Evolutionary conservation across 768 basidiomycete species (phyloP).

Genomic region (Phylloporus sp.): DNA sequence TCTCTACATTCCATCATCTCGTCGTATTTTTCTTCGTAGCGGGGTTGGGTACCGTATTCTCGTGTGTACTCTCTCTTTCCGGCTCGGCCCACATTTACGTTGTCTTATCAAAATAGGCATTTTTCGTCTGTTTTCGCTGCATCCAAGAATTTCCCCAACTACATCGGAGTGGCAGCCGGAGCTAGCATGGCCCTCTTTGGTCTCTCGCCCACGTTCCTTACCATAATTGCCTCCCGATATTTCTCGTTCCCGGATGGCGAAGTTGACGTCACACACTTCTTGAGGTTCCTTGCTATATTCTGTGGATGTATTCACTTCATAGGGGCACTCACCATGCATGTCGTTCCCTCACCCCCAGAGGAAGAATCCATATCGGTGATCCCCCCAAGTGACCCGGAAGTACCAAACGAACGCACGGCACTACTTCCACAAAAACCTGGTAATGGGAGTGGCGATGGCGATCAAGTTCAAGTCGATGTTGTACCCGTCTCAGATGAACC

Average conservation of each 20-base stretch:
- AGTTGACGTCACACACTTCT: constrained; percentile 47
- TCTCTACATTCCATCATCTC: constrained; percentile 48
- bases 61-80: constrained; percentile 45
- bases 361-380: background rate
- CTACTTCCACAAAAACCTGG: constrained; percentile 28
- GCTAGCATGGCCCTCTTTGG: constrained; percentile 71
- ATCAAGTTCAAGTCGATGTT: constrained; percentile 18
- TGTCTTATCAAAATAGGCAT: constrained; percentile 36
- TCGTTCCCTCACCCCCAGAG: constrained; percentile 9
- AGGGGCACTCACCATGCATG: constrained; percentile 46
- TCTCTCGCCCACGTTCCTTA: constrained; percentile 75
- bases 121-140: constrained; percentile 77
- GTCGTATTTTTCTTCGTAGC: constrained; percentile 57
- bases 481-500: constrained; percentile 24
- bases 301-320: constrained; percentile 51
- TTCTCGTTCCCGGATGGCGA: constrained; percentile 50
- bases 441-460: constrained; percentile 10
- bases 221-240: constrained; percentile 55
- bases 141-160: constrained; percentile 61
- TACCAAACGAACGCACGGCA: constrained; percentile 26
- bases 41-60: constrained; percentile 67
- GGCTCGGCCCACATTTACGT: background rate
- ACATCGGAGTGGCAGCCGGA: constrained; percentile 65
- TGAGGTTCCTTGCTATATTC: constrained; percentile 53
- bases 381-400: constrained; percentile 13